Evolutionary conservation across 345 rosid species (phyloP).

Genomic region (Schrenkiella parvula): DNA sequence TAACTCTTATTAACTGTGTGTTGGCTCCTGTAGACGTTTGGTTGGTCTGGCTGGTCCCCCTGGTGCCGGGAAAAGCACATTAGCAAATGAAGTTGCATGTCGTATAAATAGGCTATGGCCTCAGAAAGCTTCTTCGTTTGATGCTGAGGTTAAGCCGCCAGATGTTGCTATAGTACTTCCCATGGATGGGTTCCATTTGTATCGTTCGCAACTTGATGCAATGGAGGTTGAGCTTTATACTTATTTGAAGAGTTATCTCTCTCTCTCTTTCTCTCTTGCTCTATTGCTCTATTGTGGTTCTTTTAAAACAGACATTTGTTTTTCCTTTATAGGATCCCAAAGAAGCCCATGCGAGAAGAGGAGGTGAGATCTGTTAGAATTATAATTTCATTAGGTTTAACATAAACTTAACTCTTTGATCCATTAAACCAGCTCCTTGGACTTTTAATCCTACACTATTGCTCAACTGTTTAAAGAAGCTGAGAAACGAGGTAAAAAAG

Average conservation of each 20-base stretch:
- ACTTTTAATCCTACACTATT: constrained; percentile 67
- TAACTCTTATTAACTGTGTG: neutral
- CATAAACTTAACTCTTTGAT: constrained; percentile 20
- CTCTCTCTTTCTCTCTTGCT: neutral
- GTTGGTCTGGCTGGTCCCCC: constrained; percentile 95
- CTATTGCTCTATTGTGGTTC: too few species aligned
- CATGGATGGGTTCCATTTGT: constrained; percentile 96
- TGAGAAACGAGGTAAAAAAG: constrained; percentile 63
- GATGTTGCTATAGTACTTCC: constrained; percentile 81
- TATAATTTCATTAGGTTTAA: constrained; percentile 3
- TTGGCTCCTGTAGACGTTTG: constrained; percentile 51
- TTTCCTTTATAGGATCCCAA: constrained; percentile 57
- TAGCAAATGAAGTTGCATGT: constrained; percentile 68
- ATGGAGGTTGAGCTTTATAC: constrained; percentile 64
- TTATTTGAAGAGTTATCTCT: neutral
- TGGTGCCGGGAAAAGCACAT: constrained; percentile 89
- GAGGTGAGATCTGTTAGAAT: constrained; percentile 55
- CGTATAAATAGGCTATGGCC: constrained; percentile 73
- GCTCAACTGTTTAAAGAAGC: constrained; percentile 62
- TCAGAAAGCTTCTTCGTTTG: constrained; percentile 55
- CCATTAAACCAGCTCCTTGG: constrained; percentile 76
- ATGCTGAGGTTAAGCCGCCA: constrained; percentile 58
- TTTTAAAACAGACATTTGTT: neutral
- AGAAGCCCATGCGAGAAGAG: constrained; percentile 98
- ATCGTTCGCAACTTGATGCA: constrained; percentile 82